These are phyloP conservation scores for Ceratocystis diversiconidia DNA, from an alignment of 2,329 filamentous ascomycete species.

Conservation along the genomic window DNA sequence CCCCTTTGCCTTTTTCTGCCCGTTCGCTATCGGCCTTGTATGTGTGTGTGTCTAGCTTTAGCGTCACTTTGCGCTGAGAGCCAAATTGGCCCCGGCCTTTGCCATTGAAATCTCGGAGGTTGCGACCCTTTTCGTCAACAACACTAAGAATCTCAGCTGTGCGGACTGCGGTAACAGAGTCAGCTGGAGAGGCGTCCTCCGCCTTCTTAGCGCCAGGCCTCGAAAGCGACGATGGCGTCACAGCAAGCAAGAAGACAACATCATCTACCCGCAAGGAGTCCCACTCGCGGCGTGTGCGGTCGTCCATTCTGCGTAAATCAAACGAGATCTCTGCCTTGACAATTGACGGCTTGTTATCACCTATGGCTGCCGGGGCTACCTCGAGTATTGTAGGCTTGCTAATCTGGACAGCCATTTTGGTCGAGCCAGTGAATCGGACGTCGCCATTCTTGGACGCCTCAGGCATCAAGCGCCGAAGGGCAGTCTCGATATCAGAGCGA, in stretches of 20 bases:
- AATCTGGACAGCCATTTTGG: constrained; percentile 83
- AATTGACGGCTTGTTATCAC: constrained; percentile 65
- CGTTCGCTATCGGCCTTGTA: constrained; percentile 65
- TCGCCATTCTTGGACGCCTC: constrained; percentile 48
- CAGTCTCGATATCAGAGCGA: constrained; percentile 74
- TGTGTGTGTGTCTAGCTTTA: constrained; percentile 65
- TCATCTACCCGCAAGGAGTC: constrained; percentile 76
- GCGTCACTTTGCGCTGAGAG: constrained; percentile 47
- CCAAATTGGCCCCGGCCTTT: constrained; percentile 39
- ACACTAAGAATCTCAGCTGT: constrained; percentile 77
- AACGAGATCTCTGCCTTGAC: constrained; percentile 77
- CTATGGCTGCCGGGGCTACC: constrained; percentile 67
- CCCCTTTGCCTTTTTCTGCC: constrained; percentile 49
- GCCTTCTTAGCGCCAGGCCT: constrained; percentile 38
- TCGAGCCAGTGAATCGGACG: constrained; percentile 66
- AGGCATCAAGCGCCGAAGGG: constrained; percentile 65
- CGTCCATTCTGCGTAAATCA: constrained; percentile 66
- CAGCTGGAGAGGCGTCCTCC: constrained; percentile 43
- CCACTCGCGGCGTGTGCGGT: constrained; percentile 72
- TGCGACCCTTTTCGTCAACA: constrained; percentile 68
- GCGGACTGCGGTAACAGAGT: constrained; percentile 51
- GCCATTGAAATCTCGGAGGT: constrained; percentile 45
- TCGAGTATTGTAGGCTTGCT: constrained; percentile 76
- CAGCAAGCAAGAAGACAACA: constrained; percentile 71
- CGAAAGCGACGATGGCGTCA: constrained; percentile 33